Evolutionary conservation across 2,329 filamentous ascomycete genomes (phyloP), one percentile per base, ranked within the genome.

Genomic region (Chrysosporium keratinophilum): DNA sequence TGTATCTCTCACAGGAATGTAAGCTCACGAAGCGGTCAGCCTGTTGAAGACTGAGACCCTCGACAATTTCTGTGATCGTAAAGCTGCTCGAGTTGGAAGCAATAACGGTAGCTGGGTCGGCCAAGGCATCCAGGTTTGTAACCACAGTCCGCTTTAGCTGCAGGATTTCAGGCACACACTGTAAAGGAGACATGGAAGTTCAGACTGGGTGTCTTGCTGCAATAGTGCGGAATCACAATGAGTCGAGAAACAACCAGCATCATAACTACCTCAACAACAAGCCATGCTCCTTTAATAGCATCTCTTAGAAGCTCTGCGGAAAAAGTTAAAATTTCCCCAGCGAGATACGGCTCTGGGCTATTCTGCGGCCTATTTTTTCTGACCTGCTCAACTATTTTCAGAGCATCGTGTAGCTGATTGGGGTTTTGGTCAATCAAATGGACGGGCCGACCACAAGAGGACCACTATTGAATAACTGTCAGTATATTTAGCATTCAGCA

Each of bases 41-140:
- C 11, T 70, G 61, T 28, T 64, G 66, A 9, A 75, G 45, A 0
- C 57, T 57, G 19, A 75, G 51, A 0, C 64, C 65, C 1, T 70
- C 61, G 0, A 74, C 56, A n/a, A 76, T 73, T 48, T 75, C 72
- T 0, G 64, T 63, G 17, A 71, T 73, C 5, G 68, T 67, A 57
- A 73, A 75, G 49, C 73, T 75, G 54, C 73, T 75, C 0, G 74
- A 76, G 50, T 76, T 76, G 0, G 72, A 74, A 0, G 71, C 73
- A 43, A 76, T 68, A 5, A 75, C 70, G 0, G 68, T 68, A 0
- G 68, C 63, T 0, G 61, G 54, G 0, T 62, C 59, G 0, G 73
- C 66, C 1, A 70, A 45, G 1, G 63, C 54, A 57, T 75, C 74
- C 1, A 76, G 61, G 19, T 74, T 59, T 0, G 56, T 42, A 20